Evolutionary conservation across 2,329 filamentous ascomycete species (phyloP).

Genomic region (Gnomoniopsis smithogilvyi): DNA sequence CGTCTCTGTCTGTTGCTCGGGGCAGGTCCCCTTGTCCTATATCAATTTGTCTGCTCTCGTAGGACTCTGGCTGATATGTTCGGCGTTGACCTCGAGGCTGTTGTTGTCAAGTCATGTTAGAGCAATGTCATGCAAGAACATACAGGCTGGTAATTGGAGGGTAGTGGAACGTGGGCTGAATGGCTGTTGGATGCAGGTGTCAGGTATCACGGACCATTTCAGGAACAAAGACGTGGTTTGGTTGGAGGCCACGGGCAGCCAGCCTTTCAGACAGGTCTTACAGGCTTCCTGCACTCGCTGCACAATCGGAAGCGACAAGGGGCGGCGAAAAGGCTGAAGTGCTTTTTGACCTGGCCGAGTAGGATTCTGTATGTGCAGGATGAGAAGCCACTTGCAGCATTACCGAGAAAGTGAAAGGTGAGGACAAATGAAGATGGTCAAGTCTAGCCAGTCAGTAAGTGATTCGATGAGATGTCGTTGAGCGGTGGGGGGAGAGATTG

Average conservation of each 20-base stretch:
- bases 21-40: not conserved
- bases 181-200: not conserved
- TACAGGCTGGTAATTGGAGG: not conserved
- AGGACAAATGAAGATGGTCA: not conserved
- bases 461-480: not conserved
- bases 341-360: not conserved
- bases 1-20: not conserved
- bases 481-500: not conserved
- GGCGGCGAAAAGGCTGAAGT: too few species aligned
- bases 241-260: not conserved
- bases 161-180: not conserved
- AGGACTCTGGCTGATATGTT: not conserved
- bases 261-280: not conserved
- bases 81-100: slow-evolving; percentile 5
- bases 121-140: not conserved
- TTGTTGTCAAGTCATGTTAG: not conserved
- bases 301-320: not conserved
- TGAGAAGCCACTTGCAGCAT: not conserved
- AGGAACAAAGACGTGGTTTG: not conserved
- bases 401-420: not conserved
- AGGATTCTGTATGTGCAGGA: not conserved
- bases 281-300: not conserved
- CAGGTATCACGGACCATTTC: slow-evolving; percentile 5
- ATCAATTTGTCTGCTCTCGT: not conserved
- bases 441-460: not conserved